Base-by-base conservation (phyloP, 2,329 filamentous ascomycete genomes). In the Albophoma yamanashiensis region DNA sequence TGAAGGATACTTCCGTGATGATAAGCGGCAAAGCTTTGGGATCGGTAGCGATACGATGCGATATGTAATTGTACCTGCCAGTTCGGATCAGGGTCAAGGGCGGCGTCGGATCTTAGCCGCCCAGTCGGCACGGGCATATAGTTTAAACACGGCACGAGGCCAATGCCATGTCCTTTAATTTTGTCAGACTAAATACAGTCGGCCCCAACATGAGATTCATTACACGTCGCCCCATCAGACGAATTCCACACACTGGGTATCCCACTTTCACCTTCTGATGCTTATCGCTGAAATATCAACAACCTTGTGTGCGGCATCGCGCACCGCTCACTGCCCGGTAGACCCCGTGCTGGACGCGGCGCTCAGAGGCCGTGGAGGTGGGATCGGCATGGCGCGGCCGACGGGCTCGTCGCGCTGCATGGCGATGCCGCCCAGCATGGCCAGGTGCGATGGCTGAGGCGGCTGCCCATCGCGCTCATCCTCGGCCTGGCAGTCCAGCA, bases 311-410 rank as follows among this genome's bases (percentile, higher is more conserved):
- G 9, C 47, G 27, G 7, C 47, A 11, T n/a, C 31, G 20, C 15
- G 4, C 6, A 6, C 0, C 31, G 22, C 40, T 69, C 64, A 74
- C 60, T 74, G 67, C 25, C 75, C 75, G 17, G 75, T 76, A 7
- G 75, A 76, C 27, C 75, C 75, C 15, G 75, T 77, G 66, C 75
- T 77, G 12, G 75, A 77, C 15, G 74, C 75, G 6, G 73, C 73
- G 56, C 75, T 77, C 20, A 68, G 64, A 4, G 74, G 74, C 55
- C 74, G 65, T 43, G 72, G 70, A 4, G 73, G 74, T 22, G 71
- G 67, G 45, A 67, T 58, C 2, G 72, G 68, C 36, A 68, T 61
- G 6, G 61, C 62, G 38, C 71, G 67, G 1, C 64, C 65, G 17
- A 60, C 58, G 31, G 70, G 65, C 17, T 75, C 73, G 38, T 75